These are phyloP conservation scores for Exophiala lecanii-corni DNA, from an alignment of 2,329 filamentous ascomycete species.

Conservation along the genomic window DNA sequence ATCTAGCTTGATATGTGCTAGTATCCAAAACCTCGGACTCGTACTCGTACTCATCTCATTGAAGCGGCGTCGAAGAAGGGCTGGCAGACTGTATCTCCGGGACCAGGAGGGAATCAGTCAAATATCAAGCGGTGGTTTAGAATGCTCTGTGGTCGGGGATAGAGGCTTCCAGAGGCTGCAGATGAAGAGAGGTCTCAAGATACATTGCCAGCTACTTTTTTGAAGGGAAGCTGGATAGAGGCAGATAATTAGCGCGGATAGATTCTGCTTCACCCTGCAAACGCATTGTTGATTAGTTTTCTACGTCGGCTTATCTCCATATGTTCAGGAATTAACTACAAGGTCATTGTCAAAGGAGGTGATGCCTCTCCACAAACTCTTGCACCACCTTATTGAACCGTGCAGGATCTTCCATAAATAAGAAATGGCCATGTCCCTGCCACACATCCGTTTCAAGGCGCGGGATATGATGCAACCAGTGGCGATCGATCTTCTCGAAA, in stretches of 20 bases:
- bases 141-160: background rate
- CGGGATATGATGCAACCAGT: slow-evolving; percentile 6
- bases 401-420: slow-evolving; percentile 10
- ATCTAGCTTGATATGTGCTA: background rate
- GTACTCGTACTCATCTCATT: background rate
- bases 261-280: background rate
- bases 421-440: slow-evolving; percentile 9
- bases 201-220: no score
- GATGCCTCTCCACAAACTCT: background rate
- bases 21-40: background rate
- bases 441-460: slow-evolving; percentile 1
- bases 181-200: background rate
- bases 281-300: no score
- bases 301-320: no score
- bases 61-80: background rate
- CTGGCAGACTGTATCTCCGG: background rate
- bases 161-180: background rate
- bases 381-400: slow-evolving; percentile 8
- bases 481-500: slow-evolving; percentile 3
- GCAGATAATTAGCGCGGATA: background rate
- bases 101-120: background rate
- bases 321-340: no score
- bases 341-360: no score
- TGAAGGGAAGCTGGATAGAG: no score
- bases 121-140: background rate